Evolutionary conservation across 176 grass and related monocot genomes (phyloP), one percentile per base, ranked within the genome.

Genomic region (Avena insularis): DNA sequence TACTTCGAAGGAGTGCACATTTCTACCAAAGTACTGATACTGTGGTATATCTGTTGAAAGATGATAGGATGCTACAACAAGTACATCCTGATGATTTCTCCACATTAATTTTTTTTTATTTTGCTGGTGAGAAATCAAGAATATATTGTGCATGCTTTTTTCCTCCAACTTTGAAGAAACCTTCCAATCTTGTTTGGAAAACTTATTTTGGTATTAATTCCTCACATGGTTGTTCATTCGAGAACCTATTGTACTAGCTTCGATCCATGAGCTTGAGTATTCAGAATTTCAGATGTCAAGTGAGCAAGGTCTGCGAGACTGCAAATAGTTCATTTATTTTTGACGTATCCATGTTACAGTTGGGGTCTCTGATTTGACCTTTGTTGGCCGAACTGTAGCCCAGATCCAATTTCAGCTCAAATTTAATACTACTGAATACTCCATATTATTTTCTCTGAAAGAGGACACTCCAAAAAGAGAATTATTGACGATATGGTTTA

Each of bases 11-110:
- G 17, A 69, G 35, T 47, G 6, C 15, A 68, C 10, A 12, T 20
- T 16, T 33, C 12, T 48, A 58, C 17, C 5, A 20, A 58, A 17
- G 56, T 58, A n/a, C 56, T 58, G 56, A 58, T 43, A 1, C 40
- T 43, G 40, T 43, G 40, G 6, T 43, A 43, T 43, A 43, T 43
- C 40, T 7, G 40, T 7, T 61, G 58, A 61, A 61, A 61, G n/a
- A 61, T 63, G 55, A 73, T 75, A 72, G 60, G 29, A 80, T 8
- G 49, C 43, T 63, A 33, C 31, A 33, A 72, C 35, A 90, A 63
- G 17, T 46, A n/a, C 27, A 71, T 17, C 43, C 17, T 56, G 21
- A 48, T 56, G 55, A 23, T 54, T 16, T 80, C 6, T 61, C 20
- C 10, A 10, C 13, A 16, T 53, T 31, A 20, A 3, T 5, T 61